Evolutionary conservation across 768 basidiomycete genomes (phyloP), one percentile per base, ranked within the genome.

Genomic region (Termitomyces sp.): DNA sequence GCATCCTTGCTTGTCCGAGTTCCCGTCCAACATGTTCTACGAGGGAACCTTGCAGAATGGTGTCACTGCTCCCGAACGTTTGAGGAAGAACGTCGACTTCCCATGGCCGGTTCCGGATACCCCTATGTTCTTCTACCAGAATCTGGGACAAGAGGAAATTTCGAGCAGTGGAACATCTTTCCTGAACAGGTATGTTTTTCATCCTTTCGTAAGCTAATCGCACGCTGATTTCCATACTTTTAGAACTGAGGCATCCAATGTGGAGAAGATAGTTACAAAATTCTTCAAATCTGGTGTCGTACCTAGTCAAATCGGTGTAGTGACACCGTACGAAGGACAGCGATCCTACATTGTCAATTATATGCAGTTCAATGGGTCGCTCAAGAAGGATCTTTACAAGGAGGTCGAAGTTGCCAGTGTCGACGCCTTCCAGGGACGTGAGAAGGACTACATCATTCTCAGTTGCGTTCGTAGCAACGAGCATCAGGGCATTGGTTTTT

Each of bases 51-150:
- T 99, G 28, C 97, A 99, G 74, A 99, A 99, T 69, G 97, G 97
- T 70, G 97, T 99, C 54, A 99, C 97, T 11, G 97, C 97, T 16
- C 97, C 97, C 4, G 97, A 99, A 71, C 85, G 97, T 41, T 76
- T 99, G 61, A 82, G 95, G 75, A 98, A 96, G 81, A 96, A 98
- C 63, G 95, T 98, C 43, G 97, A 98, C 71, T 99, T 98, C 75
- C 97, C 97, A 0, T 98, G 97, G 97, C 97, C 97, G 6, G 85
- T 91, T 41, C 89, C 91, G 16, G 94, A 96, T 66, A 96, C 94
- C 1, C 97, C 97, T 16, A 98, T 99, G 96, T 98, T 98, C 78
- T 99, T 98, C 78, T 98, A 99, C 74, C 96, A 98, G 80, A 99
- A 99, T 67, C 73, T 99, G 50, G 97, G 97, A 0, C 96, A 98